These are phyloP conservation scores for Nakazawaea anatomiae DNA, from an alignment of 805 yeast genomes.

Conservation along the genomic window DNA sequence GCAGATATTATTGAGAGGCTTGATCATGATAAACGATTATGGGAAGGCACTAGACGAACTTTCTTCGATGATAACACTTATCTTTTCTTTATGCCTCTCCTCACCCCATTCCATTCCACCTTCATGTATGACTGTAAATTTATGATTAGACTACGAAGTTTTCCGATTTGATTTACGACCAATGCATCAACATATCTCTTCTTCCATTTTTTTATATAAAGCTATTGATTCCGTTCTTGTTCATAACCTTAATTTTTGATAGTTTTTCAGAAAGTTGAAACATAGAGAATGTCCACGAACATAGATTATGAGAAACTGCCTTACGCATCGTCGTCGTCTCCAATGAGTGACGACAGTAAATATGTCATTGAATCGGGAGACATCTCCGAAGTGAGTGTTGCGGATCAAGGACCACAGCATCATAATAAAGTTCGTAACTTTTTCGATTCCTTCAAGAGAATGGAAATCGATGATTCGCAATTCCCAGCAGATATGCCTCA, in stretches of 20 bases:
- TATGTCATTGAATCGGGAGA: conserved; percentile 4
- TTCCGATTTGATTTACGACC: background rate
- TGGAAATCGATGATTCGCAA: conserved; percentile 2
- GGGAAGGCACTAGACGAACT: background rate
- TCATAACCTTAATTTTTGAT: no score
- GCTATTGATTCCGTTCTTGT: background rate
- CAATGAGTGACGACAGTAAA: background rate
- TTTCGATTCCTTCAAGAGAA: conserved; percentile 10
- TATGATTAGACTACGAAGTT: background rate
- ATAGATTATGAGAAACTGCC: conserved; percentile 4
- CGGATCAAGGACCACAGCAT: background rate
- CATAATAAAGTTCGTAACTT: background rate
- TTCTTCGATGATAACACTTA: background rate
- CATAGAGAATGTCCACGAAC: background rate
- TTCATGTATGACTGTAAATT: background rate
- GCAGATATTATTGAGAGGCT: background rate
- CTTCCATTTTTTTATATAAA: no score
- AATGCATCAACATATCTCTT: background rate
- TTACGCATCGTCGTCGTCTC: background rate
- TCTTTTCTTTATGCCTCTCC: background rate
- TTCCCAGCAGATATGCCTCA: conserved; percentile 11
- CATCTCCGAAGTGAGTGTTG: conserved; percentile 1
- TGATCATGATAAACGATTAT: background rate
- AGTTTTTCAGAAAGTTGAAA: background rate
- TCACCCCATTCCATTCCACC: background rate